Evolutionary conservation across 495 filamentous ascomycete genomes (phyloP), one percentile per base, ranked within the genome.

Genomic region (Hamigera avellanea): DNA sequence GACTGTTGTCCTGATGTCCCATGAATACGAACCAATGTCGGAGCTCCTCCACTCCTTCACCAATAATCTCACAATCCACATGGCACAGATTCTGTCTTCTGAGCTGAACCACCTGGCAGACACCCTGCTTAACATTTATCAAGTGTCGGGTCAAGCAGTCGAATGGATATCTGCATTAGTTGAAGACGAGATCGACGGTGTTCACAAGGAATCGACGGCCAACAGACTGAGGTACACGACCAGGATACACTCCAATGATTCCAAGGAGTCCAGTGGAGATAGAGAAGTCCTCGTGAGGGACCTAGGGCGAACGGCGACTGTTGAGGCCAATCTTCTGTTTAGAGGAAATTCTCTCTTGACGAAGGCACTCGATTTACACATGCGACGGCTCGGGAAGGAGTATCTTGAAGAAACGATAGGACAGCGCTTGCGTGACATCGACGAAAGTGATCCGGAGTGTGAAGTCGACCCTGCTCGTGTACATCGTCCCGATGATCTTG

Each of bases 141-240:
- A 99, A 53, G 93, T 95, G 9, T 87, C 85, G n/a, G 87, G 86
- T 3, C 75, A 76, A 35, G 81, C 83, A 9, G 76, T 71, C 26
- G 86, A 95, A 34, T 99, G 91, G 91, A 71, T 99, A 18, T 91
- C 85, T 61, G 76, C 82, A 2, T 67, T 99, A 34, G 83, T 93
- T 8, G 93, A 99, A 52, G 87, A 95, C 45, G 91, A 99, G 55
- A 96, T 99, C 37, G 91, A 96, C 50, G 89, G 86, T 6, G 73
- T 88, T 8, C 76, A 83, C 41, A 93, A 80, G 53, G 87, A 95
- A 46, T 61, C 62, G 12, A 64, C 61, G 0, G 66, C 78, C 35
- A 79, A 72, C 41, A 74, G 82, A 31, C 62, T 85, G 17, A 70
- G 86, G 6, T 91, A 86, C 59, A 81, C 74, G 39, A 70, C 73